A percentile compares a stretch with the other conserved stretches of the same genome.
These are phyloP conservation scores for Diplosphaera chodatii DNA, from an alignment of 139 green algal species.

Conservation along the genomic window DNA sequence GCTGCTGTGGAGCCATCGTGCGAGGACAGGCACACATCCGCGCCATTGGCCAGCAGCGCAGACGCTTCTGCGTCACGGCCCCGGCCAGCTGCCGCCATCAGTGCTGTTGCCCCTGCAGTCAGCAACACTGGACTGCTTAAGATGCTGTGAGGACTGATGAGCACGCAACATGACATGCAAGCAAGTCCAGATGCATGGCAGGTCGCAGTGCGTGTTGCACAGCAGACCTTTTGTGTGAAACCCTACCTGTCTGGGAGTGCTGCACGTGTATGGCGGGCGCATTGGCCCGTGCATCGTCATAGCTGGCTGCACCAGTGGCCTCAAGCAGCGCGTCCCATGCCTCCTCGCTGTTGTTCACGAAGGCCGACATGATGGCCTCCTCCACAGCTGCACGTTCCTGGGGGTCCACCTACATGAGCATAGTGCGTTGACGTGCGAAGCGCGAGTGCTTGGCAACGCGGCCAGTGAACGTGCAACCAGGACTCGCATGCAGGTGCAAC, in stretches of 20 bases:
- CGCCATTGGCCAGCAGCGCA: constrained; percentile 58
- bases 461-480: no score
- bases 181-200: no score
- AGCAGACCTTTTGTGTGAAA: no score
- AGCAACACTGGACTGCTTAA: no score
- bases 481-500: no score
- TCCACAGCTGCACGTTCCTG: constrained; percentile 17
- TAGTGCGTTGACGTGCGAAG: no score
- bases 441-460: no score
- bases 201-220: no score
- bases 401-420: no score
- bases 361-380: constrained; percentile 34
- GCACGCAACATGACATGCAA: no score
- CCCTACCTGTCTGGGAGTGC: constrained; percentile 20
- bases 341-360: constrained; percentile 28
- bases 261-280: constrained; percentile 30
- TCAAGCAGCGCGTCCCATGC: constrained; percentile 38
- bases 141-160: no score
- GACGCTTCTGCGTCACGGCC: constrained; percentile 43
- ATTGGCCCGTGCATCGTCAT: constrained; percentile 16
- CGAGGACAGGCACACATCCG: constrained; percentile 30
- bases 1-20: constrained; percentile 37
- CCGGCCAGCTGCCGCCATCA: constrained; percentile 77
- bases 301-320: constrained; percentile 30
- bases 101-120: constrained; percentile 58